Percentiles rank a stretch among this genome's conserved stretches.
phyloP scores from a whole-genome alignment of 2,329 filamentous ascomycete genomes.

The Chaetomiaceae sp. region DNA sequence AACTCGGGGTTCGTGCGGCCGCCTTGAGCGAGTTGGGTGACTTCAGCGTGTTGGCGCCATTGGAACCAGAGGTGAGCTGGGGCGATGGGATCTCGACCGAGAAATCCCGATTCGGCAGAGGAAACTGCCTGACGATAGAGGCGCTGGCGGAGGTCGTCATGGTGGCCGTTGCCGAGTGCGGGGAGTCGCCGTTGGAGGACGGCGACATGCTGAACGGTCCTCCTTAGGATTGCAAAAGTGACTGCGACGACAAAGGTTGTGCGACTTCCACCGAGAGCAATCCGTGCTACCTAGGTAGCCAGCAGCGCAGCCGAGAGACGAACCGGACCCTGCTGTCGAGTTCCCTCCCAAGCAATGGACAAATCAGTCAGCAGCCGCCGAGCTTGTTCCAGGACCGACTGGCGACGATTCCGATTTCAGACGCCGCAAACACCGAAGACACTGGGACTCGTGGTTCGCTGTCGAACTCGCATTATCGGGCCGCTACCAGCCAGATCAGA shows the following conservation, averaged over 20 bases:
- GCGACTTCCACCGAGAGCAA: neutral
- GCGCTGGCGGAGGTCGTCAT: constrained; percentile 34
- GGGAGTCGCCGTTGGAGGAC: constrained; percentile 51
- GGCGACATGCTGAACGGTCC: constrained; percentile 41
- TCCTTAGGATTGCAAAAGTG: too few species aligned
- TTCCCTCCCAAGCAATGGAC: constrained; percentile 6
- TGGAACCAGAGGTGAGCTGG: constrained; percentile 38
- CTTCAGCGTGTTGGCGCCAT: constrained; percentile 42
- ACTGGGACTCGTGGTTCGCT: constrained; percentile 8
- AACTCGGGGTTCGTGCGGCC: constrained; percentile 40
- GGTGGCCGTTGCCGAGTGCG: constrained; percentile 37
- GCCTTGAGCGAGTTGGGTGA: constrained; percentile 47
- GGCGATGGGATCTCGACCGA: constrained; percentile 45
- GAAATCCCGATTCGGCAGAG: constrained; percentile 46
- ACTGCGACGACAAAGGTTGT: too few species aligned
- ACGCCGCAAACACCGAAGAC: constrained; percentile 15
- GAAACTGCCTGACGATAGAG: constrained; percentile 38
- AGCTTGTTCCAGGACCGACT: constrained; percentile 4
- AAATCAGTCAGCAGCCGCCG: neutral
- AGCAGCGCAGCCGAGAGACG: neutral
- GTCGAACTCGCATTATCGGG: constrained; percentile 21
- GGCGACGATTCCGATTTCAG: constrained; percentile 13
- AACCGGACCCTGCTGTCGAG: neutral
- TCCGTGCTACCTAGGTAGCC: neutral
- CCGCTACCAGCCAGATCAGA: constrained; percentile 3